Conservation (phyloP, 2,329 filamentous ascomycete species). For the Xylariaceae sp. region DNA sequence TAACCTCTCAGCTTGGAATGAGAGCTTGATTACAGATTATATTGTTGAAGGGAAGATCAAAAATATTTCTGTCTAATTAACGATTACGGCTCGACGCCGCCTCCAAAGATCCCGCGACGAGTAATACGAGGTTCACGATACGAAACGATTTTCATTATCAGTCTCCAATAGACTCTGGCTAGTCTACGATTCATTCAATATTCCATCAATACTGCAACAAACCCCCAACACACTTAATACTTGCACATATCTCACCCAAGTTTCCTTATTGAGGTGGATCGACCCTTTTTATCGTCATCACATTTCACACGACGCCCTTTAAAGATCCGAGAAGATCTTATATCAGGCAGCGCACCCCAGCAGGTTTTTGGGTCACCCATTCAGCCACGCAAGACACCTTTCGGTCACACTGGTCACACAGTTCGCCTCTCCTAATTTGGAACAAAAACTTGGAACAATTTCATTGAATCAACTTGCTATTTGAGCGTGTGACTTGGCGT, state of each 20-base stretch:
- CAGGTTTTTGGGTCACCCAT: conserved; percentile 20
- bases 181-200: conserved; percentile 38
- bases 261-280: conserved; percentile 35
- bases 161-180: conserved; percentile 37
- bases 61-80: conserved; percentile 25
- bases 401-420: conserved; percentile 34
- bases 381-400: conserved; percentile 24
- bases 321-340: conserved; percentile 19
- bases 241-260: conserved; percentile 36
- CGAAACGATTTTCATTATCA: conserved; percentile 34
- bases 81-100: conserved; percentile 34
- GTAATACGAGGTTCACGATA: conserved; percentile 38
- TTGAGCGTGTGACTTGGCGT: conserved; percentile 32
- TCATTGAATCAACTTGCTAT: conserved; percentile 30
- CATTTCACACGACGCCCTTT: conserved; percentile 7
- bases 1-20: conserved; percentile 36
- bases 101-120: conserved; percentile 29
- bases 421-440: conserved; percentile 30
- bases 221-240: conserved; percentile 36
- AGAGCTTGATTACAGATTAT: conserved; percentile 30
- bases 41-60: conserved; percentile 35
- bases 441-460: conserved; percentile 28
- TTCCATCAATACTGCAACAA: conserved; percentile 30
- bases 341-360: conserved; percentile 29
- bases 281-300: conserved; percentile 28